Percentiles rank a stretch among this genome's conserved stretches.
Conservation (phyloP, 306 rosid genomes). For the Cicer bijugum region DNA sequence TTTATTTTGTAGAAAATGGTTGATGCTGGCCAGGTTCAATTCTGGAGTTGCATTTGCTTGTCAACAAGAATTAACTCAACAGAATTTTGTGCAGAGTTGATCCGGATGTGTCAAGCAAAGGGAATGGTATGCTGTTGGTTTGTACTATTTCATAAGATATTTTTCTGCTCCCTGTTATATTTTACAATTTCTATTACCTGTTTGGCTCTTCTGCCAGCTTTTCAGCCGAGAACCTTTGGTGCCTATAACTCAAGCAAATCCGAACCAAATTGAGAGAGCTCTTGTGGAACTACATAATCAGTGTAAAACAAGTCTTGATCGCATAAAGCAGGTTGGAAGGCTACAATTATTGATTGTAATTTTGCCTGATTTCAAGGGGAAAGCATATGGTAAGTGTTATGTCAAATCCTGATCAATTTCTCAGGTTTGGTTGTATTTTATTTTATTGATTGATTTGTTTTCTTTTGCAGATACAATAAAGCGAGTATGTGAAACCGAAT, state of each 20-base stretch:
- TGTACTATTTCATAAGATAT: neutral
- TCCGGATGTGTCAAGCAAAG: slow-evolving; percentile 60
- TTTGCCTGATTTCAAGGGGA: slow-evolving; percentile 66
- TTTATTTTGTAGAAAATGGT: slow-evolving; percentile 65
- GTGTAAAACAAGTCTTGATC: slow-evolving; percentile 19
- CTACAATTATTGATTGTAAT: slow-evolving; percentile 69
- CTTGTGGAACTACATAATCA: slow-evolving; percentile 48
- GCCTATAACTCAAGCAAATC: slow-evolving; percentile 23
- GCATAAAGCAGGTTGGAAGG: slow-evolving; percentile 2
- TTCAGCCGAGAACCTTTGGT: slow-evolving; percentile 51
- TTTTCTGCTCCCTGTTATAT: neutral
- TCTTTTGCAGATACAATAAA: slow-evolving; percentile 63
- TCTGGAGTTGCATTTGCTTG: slow-evolving; percentile 66
- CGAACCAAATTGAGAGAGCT: slow-evolving; percentile 49
- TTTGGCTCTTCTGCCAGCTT: slow-evolving; percentile 43
- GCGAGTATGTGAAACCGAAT: slow-evolving; percentile 76
- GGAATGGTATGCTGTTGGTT: slow-evolving; percentile 66
- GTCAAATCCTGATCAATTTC: neutral
- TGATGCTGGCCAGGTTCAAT: slow-evolving; percentile 57
- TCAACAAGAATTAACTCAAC: slow-evolving; percentile 20
- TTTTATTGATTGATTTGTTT: neutral
- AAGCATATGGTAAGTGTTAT: slow-evolving; percentile 61
- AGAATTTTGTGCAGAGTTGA: slow-evolving; percentile 49
- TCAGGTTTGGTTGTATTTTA: neutral
- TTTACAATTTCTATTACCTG: neutral